These are phyloP conservation scores for Arctostaphylos glauca DNA, from an alignment of 148 eudicot genomes.

Conservation along the genomic window DNA sequence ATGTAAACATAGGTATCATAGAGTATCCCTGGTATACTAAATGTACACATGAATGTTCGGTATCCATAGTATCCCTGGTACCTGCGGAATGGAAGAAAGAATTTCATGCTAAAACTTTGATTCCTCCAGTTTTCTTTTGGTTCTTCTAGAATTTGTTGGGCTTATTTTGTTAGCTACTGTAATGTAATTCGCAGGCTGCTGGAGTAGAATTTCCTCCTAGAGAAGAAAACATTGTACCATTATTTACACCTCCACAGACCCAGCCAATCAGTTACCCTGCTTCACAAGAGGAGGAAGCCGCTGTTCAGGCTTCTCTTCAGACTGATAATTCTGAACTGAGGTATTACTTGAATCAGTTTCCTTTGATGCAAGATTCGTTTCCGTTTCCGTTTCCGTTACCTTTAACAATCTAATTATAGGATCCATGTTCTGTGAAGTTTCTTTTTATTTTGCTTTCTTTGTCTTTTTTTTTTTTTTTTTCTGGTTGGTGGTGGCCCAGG, in stretches of 20 bases:
- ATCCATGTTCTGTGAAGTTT: neutral
- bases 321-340: slow-evolving; percentile 77
- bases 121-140: neutral
- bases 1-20: too few relatives aligned
- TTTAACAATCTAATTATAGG: neutral
- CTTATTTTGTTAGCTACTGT: slow-evolving; percentile 13
- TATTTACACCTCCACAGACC: slow-evolving; percentile 92
- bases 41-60: too few relatives aligned
- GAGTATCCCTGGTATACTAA: too few relatives aligned
- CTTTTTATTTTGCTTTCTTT: neutral
- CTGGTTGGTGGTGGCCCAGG: neutral
- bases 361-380: neutral
- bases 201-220: slow-evolving; percentile 85
- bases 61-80: too few relatives aligned
- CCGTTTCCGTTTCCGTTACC: neutral
- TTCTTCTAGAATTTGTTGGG: neutral
- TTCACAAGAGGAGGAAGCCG: slow-evolving; percentile 62
- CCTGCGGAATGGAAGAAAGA: too few relatives aligned
- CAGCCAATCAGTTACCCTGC: slow-evolving; percentile 52
- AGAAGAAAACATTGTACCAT: slow-evolving; percentile 72
- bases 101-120: neutral
- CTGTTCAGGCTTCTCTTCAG: slow-evolving; percentile 78
- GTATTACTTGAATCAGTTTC: slow-evolving; percentile 32
- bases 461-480: neutral
- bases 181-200: slow-evolving; percentile 50